Conservation (phyloP, 495 filamentous ascomycete species). For the Chaetomium fimeti region DNA sequence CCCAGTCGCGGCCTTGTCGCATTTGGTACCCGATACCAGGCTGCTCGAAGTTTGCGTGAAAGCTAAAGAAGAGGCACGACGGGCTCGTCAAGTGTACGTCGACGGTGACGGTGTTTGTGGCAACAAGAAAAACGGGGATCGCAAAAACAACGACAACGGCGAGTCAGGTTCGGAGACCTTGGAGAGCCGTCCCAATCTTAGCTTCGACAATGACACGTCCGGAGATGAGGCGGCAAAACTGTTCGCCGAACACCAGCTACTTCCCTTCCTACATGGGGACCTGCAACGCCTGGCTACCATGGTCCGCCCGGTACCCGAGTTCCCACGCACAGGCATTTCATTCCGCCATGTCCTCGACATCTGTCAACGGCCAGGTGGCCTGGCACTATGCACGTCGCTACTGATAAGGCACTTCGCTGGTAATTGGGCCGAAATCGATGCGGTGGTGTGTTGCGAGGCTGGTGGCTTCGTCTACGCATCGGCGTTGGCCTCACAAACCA, state of each 20-base stretch:
- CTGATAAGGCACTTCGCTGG: conserved; percentile 50
- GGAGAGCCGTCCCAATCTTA: conserved; percentile 42
- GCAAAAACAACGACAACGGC: conserved; percentile 20
- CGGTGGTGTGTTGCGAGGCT: conserved; percentile 55
- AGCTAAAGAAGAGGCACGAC: conserved; percentile 47
- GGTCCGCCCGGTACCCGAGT: conserved; percentile 52
- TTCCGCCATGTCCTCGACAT: conserved; percentile 63
- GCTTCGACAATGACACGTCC: conserved; percentile 52
- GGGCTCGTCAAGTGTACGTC: conserved; percentile 38
- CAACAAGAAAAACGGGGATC: too few species aligned
- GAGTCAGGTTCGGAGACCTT: neutral
- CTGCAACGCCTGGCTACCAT: conserved; percentile 52
- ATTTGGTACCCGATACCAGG: conserved; percentile 56
- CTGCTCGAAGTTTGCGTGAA: conserved; percentile 55
- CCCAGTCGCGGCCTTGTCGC: conserved; percentile 54
- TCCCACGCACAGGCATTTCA: conserved; percentile 52
- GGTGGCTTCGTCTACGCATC: conserved; percentile 61
- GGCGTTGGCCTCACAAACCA: conserved; percentile 47
- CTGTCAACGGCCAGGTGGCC: conserved; percentile 53
- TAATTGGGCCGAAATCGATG: conserved; percentile 50
- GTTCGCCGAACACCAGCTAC: conserved; percentile 46
- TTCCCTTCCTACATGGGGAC: conserved; percentile 53
- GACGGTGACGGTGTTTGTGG: neutral
- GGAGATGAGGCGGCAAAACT: conserved; percentile 41
- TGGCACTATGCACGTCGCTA: conserved; percentile 55